Evolutionary conservation across 2,329 filamentous ascomycete species (phyloP).

Genomic region (Aspergillus costaricaensis): DNA sequence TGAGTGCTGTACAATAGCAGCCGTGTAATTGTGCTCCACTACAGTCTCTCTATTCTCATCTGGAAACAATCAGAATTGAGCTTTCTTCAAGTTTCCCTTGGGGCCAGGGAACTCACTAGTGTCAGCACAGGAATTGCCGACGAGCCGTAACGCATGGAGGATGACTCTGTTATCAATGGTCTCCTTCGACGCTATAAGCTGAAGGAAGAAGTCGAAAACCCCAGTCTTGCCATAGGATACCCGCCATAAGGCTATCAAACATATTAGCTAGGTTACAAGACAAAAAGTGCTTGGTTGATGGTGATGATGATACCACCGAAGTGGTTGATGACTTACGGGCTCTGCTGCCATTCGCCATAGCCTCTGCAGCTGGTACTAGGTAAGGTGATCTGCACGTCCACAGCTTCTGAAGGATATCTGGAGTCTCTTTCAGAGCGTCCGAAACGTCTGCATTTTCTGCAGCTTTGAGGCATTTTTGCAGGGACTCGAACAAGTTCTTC

Average conservation of each 20-base stretch:
- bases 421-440: slow-evolving; percentile 30
- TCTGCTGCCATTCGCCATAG: slow-evolving; percentile 46
- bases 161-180: slow-evolving; percentile 34
- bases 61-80: slow-evolving; percentile 23
- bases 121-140: slow-evolving; percentile 51
- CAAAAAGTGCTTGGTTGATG: not conserved
- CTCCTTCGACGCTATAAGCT: slow-evolving; percentile 37
- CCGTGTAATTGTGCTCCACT: slow-evolving; percentile 42
- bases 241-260: slow-evolving; percentile 41
- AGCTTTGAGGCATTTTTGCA: slow-evolving; percentile 34
- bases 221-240: slow-evolving; percentile 41
- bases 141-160: slow-evolving; percentile 44
- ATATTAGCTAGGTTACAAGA: slow-evolving; percentile 4
- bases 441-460: slow-evolving; percentile 31
- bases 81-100: not conserved
- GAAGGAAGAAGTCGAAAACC: slow-evolving; percentile 46
- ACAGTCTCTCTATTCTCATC: slow-evolving; percentile 47
- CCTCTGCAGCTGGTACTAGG: slow-evolving; percentile 39
- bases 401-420: slow-evolving; percentile 35
- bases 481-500: slow-evolving; percentile 35
- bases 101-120: slow-evolving; percentile 32
- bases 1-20: slow-evolving; percentile 40
- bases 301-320: not conserved
- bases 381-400: slow-evolving; percentile 40
- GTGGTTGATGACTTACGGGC: slow-evolving; percentile 37